Evolutionary conservation across 805 yeast genomes (phyloP), one percentile per base, ranked within the genome.

Genomic region (Candida rishiriensis): DNA sequence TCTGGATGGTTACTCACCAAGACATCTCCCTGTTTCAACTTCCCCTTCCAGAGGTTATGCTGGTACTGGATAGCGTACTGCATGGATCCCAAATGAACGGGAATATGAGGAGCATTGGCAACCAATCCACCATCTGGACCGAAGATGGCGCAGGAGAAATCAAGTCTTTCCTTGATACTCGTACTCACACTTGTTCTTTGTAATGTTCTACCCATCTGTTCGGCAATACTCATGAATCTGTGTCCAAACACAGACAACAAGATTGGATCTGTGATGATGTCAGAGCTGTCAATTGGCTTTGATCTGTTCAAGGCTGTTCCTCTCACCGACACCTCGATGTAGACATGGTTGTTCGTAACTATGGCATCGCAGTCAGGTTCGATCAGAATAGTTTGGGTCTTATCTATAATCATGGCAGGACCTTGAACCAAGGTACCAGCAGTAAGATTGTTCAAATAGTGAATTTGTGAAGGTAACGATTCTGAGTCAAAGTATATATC

Each of bases 161-260:
- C 74, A 57, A 68, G 50, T 46, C 74, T 58, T 53, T 70, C 74
- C 46, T 70, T 70, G 52, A 70, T 69, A 33, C 68, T 65, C 7
- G 73, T 64, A 41, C 68, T 61, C 11, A 70, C 66, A 7, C 71
- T 57, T 16, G 64, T 70, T 55, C 65, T 63, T 49, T 69, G 73
- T 32, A 70, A 52, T 1, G 73, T 68, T 43, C 67, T 61, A 28
- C 71, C 66, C 74, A 70, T 70, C 26, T 63, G 63, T 42, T 69
- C 73, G 11, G 76, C 76, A 53, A 72, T 70, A 11, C 73, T 63
- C 73, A 69, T 69, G 57, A 69, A 70, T 51, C 75, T 60, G 50
- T 69, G 66, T n/a, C 68, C 66, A 49, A 70, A 70, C 17, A 70
- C 64, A 1, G 73, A 63, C 38, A 70, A 48, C 46, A 64, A 66